Conservation (phyloP, 768 basidiomycete species). For the Naganishia vaughanmartiniae region DNA sequence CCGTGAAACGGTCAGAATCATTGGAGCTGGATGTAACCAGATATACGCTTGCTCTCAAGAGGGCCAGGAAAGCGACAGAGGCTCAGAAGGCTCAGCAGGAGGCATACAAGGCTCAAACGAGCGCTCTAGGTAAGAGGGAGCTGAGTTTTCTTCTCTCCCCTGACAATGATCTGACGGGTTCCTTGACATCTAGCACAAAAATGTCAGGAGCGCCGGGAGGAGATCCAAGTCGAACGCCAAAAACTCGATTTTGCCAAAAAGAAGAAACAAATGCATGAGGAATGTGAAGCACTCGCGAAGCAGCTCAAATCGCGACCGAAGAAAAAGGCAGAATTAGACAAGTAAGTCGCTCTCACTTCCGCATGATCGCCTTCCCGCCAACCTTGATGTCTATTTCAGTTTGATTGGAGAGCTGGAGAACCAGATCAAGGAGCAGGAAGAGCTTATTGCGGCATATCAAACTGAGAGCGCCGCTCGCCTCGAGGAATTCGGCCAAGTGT, state of each 20-base stretch:
- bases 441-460: slow-evolving; percentile 14
- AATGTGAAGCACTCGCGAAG: slow-evolving; percentile 3
- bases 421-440: slow-evolving; percentile 24
- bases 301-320: slow-evolving; percentile 6
- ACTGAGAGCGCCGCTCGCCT: slow-evolving; percentile 12
- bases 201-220: slow-evolving; percentile 10
- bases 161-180: neutral
- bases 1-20: neutral
- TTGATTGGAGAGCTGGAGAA: slow-evolving; percentile 9
- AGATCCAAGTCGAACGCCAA: neutral
- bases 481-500: slow-evolving; percentile 6
- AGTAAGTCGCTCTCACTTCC: neutral
- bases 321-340: slow-evolving; percentile 12
- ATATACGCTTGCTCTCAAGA: slow-evolving; percentile 16
- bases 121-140: neutral
- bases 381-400: neutral
- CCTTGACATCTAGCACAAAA: neutral
- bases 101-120: slow-evolving; percentile 9
- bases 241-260: slow-evolving; percentile 9
- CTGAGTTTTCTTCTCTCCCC: too few relatives aligned
- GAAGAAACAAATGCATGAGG: slow-evolving; percentile 24
- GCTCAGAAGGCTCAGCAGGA: slow-evolving; percentile 15
- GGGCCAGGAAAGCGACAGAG: slow-evolving; percentile 12
- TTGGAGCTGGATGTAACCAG: slow-evolving; percentile 18
- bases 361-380: too few relatives aligned